phyloP scores from a whole-genome alignment of 331 rosid genomes.

The Malus hybrid region DNA sequence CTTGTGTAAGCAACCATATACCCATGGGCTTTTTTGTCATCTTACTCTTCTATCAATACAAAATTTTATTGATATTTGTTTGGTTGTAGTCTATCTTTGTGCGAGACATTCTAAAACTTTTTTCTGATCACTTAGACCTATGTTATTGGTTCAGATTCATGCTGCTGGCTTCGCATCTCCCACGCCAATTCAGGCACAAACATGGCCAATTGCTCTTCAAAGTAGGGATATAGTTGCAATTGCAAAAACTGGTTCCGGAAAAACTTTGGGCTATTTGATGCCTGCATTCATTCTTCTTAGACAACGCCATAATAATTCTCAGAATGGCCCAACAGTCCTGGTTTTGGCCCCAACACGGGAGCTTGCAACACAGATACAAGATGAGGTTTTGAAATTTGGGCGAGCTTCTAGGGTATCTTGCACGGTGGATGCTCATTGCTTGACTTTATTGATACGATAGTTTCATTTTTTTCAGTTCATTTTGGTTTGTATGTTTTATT shows the following conservation, averaged over 20 bases:
- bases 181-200: conserved; percentile 98
- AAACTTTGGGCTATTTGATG: conserved; percentile 88
- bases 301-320: conserved; percentile 71
- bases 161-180: conserved; percentile 92
- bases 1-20: conserved; percentile 99
- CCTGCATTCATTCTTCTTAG: conserved; percentile 91
- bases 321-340: conserved; percentile 88
- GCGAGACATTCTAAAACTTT: conserved; percentile 1
- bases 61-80: conserved; percentile 1
- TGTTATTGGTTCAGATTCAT: conserved; percentile 63
- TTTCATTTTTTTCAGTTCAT: neutral
- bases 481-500: neutral
- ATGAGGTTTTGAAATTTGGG: conserved; percentile 87
- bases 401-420: conserved; percentile 80
- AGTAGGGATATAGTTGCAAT: conserved; percentile 96
- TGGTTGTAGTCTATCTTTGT: neutral
- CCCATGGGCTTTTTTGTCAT: conserved; percentile 54
- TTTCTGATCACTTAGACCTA: conserved; percentile 24
- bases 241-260: conserved; percentile 98
- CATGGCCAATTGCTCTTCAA: conserved; percentile 97
- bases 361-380: conserved; percentile 98
- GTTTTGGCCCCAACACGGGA: conserved; percentile 98
- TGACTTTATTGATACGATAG: neutral
- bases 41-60: conserved; percentile 26
- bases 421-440: conserved; percentile 57